These are phyloP conservation scores for Truncatella angustata DNA, from an alignment of 2,329 filamentous ascomycete genomes.

Conservation along the genomic window DNA sequence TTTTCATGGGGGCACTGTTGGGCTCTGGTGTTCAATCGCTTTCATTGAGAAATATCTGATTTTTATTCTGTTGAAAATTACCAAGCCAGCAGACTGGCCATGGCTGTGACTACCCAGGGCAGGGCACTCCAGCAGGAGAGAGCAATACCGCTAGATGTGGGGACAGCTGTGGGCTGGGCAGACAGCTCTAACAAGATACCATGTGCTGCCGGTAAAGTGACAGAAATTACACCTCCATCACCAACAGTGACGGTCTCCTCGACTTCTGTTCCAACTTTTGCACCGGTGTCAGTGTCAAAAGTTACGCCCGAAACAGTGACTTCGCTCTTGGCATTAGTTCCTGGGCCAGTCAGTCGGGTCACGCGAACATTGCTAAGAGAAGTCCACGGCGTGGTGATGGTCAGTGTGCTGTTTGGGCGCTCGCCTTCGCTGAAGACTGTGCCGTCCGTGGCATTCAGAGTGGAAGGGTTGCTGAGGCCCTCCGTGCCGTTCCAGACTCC, in stretches of 20 bases:
- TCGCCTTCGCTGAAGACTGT: slow-evolving; percentile 26
- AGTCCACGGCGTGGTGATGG: slow-evolving; percentile 29
- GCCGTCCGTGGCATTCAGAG: slow-evolving; percentile 27
- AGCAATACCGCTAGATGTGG: not conserved
- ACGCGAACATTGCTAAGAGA: slow-evolving; percentile 19
- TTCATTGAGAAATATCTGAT: too few species aligned
- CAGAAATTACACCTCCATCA: slow-evolving; percentile 20
- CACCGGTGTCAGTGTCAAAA: slow-evolving; percentile 27
- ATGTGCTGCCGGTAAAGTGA: slow-evolving; percentile 27
- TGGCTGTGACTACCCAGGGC: not conserved
- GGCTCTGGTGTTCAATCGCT: too few species aligned
- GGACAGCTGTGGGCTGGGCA: not conserved
- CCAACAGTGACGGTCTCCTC: slow-evolving; percentile 25
- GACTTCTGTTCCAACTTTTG: slow-evolving; percentile 16
- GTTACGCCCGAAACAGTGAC: slow-evolving; percentile 29
- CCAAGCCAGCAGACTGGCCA: not conserved
- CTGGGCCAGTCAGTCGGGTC: slow-evolving; percentile 27
- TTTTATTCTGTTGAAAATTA: not conserved
- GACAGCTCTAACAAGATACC: slow-evolving; percentile 27
- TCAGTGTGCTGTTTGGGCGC: slow-evolving; percentile 23
- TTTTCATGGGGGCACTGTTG: too few species aligned
- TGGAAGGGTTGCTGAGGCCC: slow-evolving; percentile 32
- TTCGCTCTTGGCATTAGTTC: slow-evolving; percentile 33
- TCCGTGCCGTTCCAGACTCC: slow-evolving; percentile 35
- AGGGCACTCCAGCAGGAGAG: not conserved